Conservation (phyloP, 2,329 filamentous ascomycete genomes). For the Esteya vermicola region DNA sequence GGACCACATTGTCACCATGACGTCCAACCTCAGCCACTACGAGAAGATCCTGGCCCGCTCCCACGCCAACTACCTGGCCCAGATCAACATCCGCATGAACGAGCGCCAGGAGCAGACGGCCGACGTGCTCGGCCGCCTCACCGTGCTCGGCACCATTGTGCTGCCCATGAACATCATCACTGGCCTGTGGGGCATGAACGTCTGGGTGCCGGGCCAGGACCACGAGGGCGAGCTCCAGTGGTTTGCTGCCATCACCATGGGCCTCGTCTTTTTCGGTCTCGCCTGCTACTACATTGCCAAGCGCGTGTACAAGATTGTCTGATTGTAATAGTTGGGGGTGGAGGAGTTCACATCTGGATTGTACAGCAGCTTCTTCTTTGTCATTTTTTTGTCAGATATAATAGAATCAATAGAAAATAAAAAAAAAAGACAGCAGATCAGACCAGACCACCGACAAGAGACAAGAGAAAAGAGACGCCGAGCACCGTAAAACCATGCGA, state of each 20-base stretch:
- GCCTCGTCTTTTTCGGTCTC: conserved; percentile 64
- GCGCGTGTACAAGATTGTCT: conserved; percentile 69
- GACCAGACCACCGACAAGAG: no score
- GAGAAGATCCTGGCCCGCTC: conserved; percentile 87
- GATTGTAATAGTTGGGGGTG: conserved; percentile 23
- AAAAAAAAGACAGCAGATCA: no score
- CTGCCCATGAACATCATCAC: conserved; percentile 99
- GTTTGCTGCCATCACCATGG: conserved; percentile 64
- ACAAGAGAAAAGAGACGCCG: not conserved
- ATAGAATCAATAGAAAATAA: no score
- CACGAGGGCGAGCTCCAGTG: conserved; percentile 59
- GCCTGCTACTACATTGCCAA: conserved; percentile 72
- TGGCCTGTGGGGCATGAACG: conserved; percentile 98
- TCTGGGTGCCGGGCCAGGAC: conserved; percentile 86
- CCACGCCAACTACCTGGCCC: conserved; percentile 94
- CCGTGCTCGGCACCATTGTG: conserved; percentile 91
- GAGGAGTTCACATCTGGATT: not conserved
- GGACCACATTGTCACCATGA: conserved; percentile 99
- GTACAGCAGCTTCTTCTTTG: not conserved
- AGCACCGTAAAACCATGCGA: not conserved
- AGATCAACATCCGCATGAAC: conserved; percentile 99
- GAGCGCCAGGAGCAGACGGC: conserved; percentile 92
- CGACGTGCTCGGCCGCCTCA: conserved; percentile 87
- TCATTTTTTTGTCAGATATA: no score
- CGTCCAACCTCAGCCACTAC: conserved; percentile 85